These are phyloP conservation scores for Torrubiella hemipterigena DNA, from an alignment of 2,329 filamentous ascomycete genomes.

Conservation along the genomic window DNA sequence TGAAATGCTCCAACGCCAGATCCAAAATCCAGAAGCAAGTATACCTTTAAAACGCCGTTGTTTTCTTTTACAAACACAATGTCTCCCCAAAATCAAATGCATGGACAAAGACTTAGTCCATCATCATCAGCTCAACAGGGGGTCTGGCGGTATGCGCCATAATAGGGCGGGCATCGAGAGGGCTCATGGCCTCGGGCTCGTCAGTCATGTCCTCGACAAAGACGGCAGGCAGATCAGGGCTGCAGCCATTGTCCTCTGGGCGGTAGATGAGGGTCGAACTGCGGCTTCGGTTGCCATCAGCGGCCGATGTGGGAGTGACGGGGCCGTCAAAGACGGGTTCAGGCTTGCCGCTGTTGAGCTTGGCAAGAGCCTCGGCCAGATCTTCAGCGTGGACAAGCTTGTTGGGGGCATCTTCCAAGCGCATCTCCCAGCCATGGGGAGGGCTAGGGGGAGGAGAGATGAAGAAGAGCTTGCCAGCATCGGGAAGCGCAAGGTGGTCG, in stretches of 20 bases:
- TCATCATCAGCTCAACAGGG: constrained; percentile 52
- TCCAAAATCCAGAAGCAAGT: constrained; percentile 1
- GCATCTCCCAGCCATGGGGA: constrained; percentile 58
- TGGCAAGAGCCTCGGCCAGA: constrained; percentile 52
- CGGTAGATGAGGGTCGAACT: constrained; percentile 57
- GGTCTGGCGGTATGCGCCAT: constrained; percentile 49
- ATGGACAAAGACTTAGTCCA: constrained; percentile 14
- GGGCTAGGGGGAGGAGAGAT: constrained; percentile 58
- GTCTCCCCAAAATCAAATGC: background rate
- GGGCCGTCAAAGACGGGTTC: constrained; percentile 18
- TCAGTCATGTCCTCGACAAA: constrained; percentile 57
- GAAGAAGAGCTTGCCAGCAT: constrained; percentile 61
- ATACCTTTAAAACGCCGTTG: constrained; percentile 1
- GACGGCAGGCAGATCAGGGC: constrained; percentile 49
- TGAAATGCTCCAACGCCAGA: background rate
- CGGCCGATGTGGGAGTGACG: constrained; percentile 21
- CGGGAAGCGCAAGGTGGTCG: constrained; percentile 52
- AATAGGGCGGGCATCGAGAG: constrained; percentile 34
- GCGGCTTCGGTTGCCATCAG: constrained; percentile 34
- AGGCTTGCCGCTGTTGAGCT: constrained; percentile 36
- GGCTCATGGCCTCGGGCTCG: constrained; percentile 32
- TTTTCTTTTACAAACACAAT: constrained; percentile 1
- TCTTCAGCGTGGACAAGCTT: constrained; percentile 59
- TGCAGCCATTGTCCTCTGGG: constrained; percentile 41
- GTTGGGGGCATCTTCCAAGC: constrained; percentile 57